Base-by-base conservation (phyloP, 345 rosid genomes). In the Populus euphratica region DNA sequence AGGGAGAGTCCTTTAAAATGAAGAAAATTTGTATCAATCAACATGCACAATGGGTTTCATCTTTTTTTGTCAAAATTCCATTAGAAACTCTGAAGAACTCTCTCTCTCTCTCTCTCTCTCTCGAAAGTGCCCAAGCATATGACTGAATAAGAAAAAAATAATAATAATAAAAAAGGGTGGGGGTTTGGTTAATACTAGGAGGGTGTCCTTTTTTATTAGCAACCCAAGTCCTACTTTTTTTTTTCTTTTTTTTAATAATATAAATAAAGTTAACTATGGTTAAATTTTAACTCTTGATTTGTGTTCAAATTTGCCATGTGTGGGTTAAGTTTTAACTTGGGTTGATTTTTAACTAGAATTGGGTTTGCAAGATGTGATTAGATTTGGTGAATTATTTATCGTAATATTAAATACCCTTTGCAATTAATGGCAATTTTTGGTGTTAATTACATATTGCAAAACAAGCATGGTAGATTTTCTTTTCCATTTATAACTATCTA, bases 11-110 rank as follows among this genome's bases (percentile, higher is more conserved):
- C 6, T 33, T 56, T 36, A 16, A 68, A 35, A 44, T 25, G 70
- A 67, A 70, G 79, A 77, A 70, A 70, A 44, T 25, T 78, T 75
- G 71, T 63, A 63, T 77, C 69, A 78, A 78, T 71, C 80, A 78
- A 56, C 68, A 69, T 41, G 67, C 61, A 43, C 43, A 77, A 69
- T 77, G 75, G 29, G 63, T 59, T n/a, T 59, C 63, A 77, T 63
- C 66, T 35, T 63, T 78, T 33, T 71, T 71, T 25, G 36, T 72
- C 80, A 78, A 49, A 71, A 65, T 64, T 61, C 67, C 79, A 70
- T 61, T 23, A 62, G 70, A 77, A 35, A 29, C 75, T 71, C 31
- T 43, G 74, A 63, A 63, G 61, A 78, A 35, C 52, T 71, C 76
- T 56, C 63, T n/a, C 23, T 50, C 44, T 41, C 54, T 16, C 20